A percentile compares a stretch with the other conserved stretches of the same genome.
phyloP scores from a whole-genome alignment of 495 filamentous ascomycete genomes.

The Talaromyces adpressus region DNA sequence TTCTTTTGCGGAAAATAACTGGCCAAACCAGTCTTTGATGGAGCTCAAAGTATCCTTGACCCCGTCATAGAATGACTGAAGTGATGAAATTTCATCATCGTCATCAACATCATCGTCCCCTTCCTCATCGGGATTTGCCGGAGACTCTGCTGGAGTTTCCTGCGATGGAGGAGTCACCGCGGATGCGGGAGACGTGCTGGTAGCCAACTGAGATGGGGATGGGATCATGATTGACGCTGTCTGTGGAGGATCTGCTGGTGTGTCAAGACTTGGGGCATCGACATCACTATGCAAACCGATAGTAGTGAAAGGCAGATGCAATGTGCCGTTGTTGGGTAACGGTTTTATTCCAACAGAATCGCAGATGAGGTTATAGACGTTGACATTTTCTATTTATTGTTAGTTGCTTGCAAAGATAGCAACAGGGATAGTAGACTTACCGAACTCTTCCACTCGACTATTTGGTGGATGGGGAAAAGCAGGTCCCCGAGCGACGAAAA shows the following conservation, averaged over 20 bases:
- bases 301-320: slow-evolving; percentile 68
- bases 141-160: not conserved
- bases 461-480: slow-evolving; percentile 80
- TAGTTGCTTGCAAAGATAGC: slow-evolving; percentile 5
- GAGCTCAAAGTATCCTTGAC: slow-evolving; percentile 30
- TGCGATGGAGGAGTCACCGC: not conserved
- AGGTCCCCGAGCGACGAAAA: slow-evolving; percentile 83
- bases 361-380: slow-evolving; percentile 93
- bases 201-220: not conserved
- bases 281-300: slow-evolving; percentile 59
- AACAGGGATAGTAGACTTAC: slow-evolving; percentile 45
- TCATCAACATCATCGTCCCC: slow-evolving; percentile 12
- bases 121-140: slow-evolving; percentile 6
- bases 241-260: slow-evolving; percentile 31
- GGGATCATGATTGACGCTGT: not conserved
- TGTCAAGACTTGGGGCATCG: slow-evolving; percentile 20
- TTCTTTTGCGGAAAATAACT: slow-evolving; percentile 26
- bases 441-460: slow-evolving; percentile 74
- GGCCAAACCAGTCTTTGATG: slow-evolving; percentile 31
- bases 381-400: slow-evolving; percentile 68
- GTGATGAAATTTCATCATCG: slow-evolving; percentile 9
- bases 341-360: slow-evolving; percentile 67
- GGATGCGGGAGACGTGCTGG: not conserved
- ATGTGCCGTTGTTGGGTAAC: slow-evolving; percentile 76
- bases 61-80: slow-evolving; percentile 27